Base-by-base conservation (phyloP, 1,284 basidiomycete genomes). In the Rhizoctonia solani region DNA sequence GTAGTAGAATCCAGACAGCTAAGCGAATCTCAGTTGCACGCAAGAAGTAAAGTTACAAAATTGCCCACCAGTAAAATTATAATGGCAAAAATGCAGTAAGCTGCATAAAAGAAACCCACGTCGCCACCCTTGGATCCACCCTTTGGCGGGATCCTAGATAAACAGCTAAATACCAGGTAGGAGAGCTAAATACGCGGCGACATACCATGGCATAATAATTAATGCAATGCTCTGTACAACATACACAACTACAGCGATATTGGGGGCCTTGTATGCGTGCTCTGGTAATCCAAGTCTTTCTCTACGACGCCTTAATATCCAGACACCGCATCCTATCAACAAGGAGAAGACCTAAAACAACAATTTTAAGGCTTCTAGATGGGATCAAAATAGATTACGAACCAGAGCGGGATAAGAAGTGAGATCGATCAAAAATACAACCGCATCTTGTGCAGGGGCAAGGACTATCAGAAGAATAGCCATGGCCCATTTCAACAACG, bases 391-490 rank as follows among this genome's bases (percentile, higher is more conserved):
- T n/a, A n/a, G n/a, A 14, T 41, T 11, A 32, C 72, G 42, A 39
- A 73, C 73, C 32, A 73, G 46, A 29, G 69, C 63, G 25, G 75
- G 75, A 61, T 76, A 76, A 0, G 71, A 72, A 6, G 72, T 68
- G 6, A 76, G 69, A 68, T 73, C 73, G 44, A 74, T 53, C 13
- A 75, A 80, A 71, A 85, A 82, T 68, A 78, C 79, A 77, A 83
- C 85, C 0, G 83, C 82, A 72, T 83, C 82, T 49, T 81, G 81
- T 25, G 82, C 78, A 0, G 84, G 85, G 19, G 82, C 81, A 0
- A 78, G 81, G 23, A 85, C 73, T 71, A 87, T 81, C 54, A 86
- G 79, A 69, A 85, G 78, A n/a, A 81, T 74, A 0, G 83, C 82
- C 13, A 84, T 72, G n/a, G 77, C 54, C 76, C 79, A 85, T 70